Evolutionary conservation across 345 rosid species (phyloP).

Genomic region (Mangifera indica): DNA sequence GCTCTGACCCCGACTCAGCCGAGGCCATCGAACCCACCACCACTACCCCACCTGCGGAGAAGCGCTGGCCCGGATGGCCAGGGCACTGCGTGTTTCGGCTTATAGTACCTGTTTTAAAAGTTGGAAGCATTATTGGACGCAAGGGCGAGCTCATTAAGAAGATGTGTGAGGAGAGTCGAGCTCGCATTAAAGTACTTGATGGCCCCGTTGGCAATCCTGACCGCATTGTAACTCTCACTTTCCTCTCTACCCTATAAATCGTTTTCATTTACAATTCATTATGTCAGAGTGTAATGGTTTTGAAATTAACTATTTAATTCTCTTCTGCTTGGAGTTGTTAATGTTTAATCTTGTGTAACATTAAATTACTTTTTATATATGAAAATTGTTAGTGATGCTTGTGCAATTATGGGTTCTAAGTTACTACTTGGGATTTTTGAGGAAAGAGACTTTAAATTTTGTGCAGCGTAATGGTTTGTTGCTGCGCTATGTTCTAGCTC

Average conservation of each 20-base stretch:
- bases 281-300: neutral
- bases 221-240: conserved; percentile 48
- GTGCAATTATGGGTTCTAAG: neutral
- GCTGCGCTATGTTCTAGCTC: too few relatives aligned
- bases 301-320: too few relatives aligned
- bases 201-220: conserved; percentile 60
- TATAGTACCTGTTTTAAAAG: conserved; percentile 68
- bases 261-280: neutral
- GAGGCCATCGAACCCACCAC: neutral
- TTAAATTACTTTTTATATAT: neutral
- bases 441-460: too few relatives aligned
- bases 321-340: too few relatives aligned
- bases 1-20: neutral
- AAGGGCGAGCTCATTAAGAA: conserved; percentile 85
- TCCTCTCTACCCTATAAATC: neutral
- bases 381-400: too few relatives aligned
- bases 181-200: conserved; percentile 78
- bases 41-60: conserved; percentile 25
- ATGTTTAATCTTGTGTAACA: too few relatives aligned
- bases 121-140: conserved; percentile 85
- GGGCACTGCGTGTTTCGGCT: conserved; percentile 80
- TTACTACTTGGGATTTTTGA: neutral
- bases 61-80: conserved; percentile 90
- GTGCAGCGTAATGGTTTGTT: neutral
- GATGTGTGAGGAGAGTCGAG: conserved; percentile 88